Percentiles rank a stretch among this genome's conserved stretches.
These are phyloP conservation scores for Thuidium tamariscinum DNA, from an alignment of 225 moss, liverwort and hornwort genomes.

Conservation along the genomic window DNA sequence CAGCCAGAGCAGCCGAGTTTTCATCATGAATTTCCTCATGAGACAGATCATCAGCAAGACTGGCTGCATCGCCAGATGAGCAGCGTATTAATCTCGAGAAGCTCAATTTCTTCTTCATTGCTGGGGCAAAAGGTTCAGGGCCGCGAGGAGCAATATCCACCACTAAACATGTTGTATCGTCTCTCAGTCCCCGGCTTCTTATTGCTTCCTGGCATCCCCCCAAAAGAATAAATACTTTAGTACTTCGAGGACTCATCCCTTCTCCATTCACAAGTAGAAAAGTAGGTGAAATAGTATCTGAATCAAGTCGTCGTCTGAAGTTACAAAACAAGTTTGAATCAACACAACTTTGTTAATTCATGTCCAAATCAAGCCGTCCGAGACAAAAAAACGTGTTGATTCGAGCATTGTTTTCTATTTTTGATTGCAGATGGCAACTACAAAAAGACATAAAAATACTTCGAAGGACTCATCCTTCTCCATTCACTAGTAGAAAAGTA, in stretches of 20 bases:
- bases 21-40: constrained; percentile 69
- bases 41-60: not conserved
- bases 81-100: constrained; percentile 30
- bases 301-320: no score
- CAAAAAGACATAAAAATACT: no score
- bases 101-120: constrained; percentile 16
- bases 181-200: constrained; percentile 58
- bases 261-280: not conserved
- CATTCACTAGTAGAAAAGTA: not conserved
- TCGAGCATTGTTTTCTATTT: no score
- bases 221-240: not conserved
- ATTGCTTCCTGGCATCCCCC: constrained; percentile 41
- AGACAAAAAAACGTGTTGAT: no score
- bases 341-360: no score
- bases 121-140: constrained; percentile 9
- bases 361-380: no score
- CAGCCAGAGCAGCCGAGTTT: constrained; percentile 49
- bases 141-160: constrained; percentile 58
- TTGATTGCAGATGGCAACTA: no score
- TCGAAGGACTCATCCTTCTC: not conserved
- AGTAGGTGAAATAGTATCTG: no score
- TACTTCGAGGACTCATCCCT: not conserved
- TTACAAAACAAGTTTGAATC: no score
- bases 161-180: constrained; percentile 74
- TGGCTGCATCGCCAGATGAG: not conserved